Conservation (phyloP, 345 rosid genomes). For the Populus euphratica region DNA sequence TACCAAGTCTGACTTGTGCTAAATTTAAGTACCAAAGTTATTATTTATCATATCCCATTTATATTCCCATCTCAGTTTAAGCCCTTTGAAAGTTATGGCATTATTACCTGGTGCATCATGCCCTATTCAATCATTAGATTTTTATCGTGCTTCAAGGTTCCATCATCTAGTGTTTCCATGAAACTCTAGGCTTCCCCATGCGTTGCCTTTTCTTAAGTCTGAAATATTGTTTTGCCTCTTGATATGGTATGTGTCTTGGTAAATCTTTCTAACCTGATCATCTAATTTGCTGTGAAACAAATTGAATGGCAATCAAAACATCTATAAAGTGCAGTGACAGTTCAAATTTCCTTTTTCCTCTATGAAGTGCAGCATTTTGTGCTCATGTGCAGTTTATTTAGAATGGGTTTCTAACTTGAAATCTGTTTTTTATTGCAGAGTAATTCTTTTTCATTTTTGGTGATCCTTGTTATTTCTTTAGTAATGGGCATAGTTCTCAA, state of each 20-base stretch:
- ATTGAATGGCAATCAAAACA: not conserved
- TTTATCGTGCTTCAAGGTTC: not conserved
- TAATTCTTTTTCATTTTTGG: constrained; percentile 64
- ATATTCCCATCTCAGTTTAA: not conserved
- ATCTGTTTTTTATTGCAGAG: constrained; percentile 48
- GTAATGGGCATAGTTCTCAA: constrained; percentile 93
- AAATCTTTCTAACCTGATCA: not conserved
- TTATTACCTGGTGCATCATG: not conserved
- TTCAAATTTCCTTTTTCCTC: not conserved
- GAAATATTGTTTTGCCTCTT: not conserved
- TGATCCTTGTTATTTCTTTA: constrained; percentile 63
- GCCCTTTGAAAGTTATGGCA: not conserved
- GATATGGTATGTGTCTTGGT: not conserved
- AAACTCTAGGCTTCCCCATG: not conserved
- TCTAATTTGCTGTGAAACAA: not conserved
- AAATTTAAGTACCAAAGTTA: not conserved
- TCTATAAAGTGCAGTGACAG: not conserved
- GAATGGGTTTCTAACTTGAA: constrained; percentile 10
- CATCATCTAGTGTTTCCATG: not conserved
- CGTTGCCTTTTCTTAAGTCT: not conserved
- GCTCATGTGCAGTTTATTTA: not conserved
- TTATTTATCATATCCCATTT: not conserved
- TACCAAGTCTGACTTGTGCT: not conserved
- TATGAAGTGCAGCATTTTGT: not conserved
- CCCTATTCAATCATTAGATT: not conserved